phyloP scores from a whole-genome alignment of 495 filamentous ascomycete genomes.

The Monascus purpureus region DNA sequence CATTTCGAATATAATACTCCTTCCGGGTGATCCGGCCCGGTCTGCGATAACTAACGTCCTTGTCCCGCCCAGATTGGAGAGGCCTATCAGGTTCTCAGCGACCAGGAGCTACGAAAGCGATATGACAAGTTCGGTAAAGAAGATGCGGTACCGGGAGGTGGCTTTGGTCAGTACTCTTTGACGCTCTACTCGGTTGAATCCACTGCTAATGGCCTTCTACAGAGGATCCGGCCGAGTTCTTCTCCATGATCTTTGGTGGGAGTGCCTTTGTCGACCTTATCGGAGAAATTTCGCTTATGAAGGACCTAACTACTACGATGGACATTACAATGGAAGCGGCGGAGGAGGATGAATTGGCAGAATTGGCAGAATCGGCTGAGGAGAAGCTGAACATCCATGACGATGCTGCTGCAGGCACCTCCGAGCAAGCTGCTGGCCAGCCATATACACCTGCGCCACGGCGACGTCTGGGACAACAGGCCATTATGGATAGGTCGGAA shows the following conservation, averaged over 20 bases:
- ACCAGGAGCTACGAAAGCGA: conserved; percentile 67
- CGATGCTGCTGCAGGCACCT: conserved; percentile 12
- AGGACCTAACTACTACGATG: conserved; percentile 80
- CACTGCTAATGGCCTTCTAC: background rate
- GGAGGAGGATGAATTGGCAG: conserved; percentile 50
- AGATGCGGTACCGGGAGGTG: conserved; percentile 67
- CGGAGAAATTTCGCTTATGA: conserved; percentile 85
- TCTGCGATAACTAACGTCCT: too few species aligned
- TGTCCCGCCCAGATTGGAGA: conserved; percentile 56
- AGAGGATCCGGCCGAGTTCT: conserved; percentile 96
- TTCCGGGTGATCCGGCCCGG: too few species aligned
- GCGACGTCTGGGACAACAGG: conserved; percentile 56
- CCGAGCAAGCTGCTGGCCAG: conserved; percentile 14
- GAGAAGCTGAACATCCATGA: conserved; percentile 35
- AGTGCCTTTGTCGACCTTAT: conserved; percentile 90
- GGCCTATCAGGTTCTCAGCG: conserved; percentile 92
- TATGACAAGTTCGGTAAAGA: conserved; percentile 98
- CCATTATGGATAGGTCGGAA: conserved; percentile 79
- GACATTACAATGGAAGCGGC: conserved; percentile 70
- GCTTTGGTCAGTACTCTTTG: conserved; percentile 51
- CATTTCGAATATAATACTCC: conserved; percentile 5
- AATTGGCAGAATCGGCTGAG: conserved; percentile 38
- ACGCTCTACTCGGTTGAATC: background rate
- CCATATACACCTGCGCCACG: conserved; percentile 49
- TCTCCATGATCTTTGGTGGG: conserved; percentile 95